Evolutionary conservation across 495 filamentous ascomycete genomes (phyloP), one percentile per base, ranked within the genome.

Genomic region (Lentithecium fluviatile): DNA sequence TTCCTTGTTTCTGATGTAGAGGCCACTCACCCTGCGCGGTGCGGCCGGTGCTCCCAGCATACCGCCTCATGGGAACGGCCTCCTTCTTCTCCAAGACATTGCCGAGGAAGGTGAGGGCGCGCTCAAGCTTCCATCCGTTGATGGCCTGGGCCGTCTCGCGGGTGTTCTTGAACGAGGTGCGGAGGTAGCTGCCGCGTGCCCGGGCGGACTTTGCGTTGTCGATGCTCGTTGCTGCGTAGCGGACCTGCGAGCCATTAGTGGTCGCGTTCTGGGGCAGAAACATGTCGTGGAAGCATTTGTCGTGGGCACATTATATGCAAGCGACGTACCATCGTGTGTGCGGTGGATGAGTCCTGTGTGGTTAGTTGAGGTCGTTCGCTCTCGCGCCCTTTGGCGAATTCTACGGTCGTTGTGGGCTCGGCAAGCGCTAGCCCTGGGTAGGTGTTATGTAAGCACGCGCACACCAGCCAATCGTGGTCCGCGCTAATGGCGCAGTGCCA

Each of bases 81-180:
- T 97, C 93, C 77, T 86, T 87, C 82, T 97, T 89, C 78, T 87
- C 86, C 75, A 86, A 84, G 68, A 99, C 94, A 77, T 97, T 97
- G 81, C 94, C 90, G 74, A 99, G 87, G 86, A 92, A 99, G 72
- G 81, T 83, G 69, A 96, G 79, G 65, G 94, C 95, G 73, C 94
- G 94, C 78, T 87, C 80, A 72, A 97, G 82, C 83, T 97, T 97
- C 94, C 93, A 96, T 78, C 94, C 93, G 79, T 90, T 97, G 86
- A 97, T 91, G 64, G 93, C 91, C 82, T 97, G 92, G 57, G 94
- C 95, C 66, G 94, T 96, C 83, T 99, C 95, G 75, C 93, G 90
- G 78, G 94, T 97, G 86, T 98, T 97, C 86, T 97, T 97, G 88
- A 96, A 97, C 70, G 88, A 94, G 74, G 96, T 91, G 72, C 94